Conservation (phyloP, 352 stramenopile genomes). For the Phytophthora pistaciae region DNA sequence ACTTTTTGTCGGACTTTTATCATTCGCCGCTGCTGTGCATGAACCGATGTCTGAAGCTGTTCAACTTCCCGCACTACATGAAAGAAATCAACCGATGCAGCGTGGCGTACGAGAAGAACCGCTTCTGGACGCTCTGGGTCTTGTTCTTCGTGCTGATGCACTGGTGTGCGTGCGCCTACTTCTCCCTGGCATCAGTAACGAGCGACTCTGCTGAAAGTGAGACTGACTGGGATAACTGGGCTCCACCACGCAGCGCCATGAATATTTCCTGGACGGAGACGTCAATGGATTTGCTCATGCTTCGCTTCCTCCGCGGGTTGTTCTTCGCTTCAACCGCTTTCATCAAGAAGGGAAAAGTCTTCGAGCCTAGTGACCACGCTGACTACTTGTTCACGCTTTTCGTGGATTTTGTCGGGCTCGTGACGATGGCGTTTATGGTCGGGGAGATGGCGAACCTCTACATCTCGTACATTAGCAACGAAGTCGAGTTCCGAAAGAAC, state of each 20-base stretch:
- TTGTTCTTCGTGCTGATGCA: conserved; percentile 60
- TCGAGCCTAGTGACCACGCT: conserved; percentile 43
- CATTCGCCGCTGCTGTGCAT: conserved; percentile 44
- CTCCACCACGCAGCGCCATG: conserved; percentile 30
- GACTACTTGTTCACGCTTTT: conserved; percentile 58
- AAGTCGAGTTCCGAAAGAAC: conserved; percentile 71
- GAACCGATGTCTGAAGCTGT: conserved; percentile 61
- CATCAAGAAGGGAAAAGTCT: conserved; percentile 56
- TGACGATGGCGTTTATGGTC: conserved; percentile 64
- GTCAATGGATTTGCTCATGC: conserved; percentile 13
- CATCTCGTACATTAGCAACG: conserved; percentile 64
- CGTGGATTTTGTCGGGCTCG: conserved; percentile 49
- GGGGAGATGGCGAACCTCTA: conserved; percentile 62
- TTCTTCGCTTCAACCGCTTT: conserved; percentile 58
- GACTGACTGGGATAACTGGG: conserved; percentile 54
- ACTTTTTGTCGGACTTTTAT: conserved; percentile 59
- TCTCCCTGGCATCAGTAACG: conserved; percentile 43
- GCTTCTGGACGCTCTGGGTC: conserved; percentile 47
- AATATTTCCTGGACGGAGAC: conserved; percentile 11
- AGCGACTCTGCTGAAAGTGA: not conserved
- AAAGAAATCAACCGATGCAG: conserved; percentile 60
- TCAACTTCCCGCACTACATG: conserved; percentile 67
- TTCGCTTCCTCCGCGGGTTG: conserved; percentile 54
- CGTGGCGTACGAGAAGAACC: conserved; percentile 60
- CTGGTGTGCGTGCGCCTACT: conserved; percentile 64